Evolutionary conservation across 1,139 yeast genomes (phyloP).

Genomic region (Sugiyamaella grinbergsii): DNA sequence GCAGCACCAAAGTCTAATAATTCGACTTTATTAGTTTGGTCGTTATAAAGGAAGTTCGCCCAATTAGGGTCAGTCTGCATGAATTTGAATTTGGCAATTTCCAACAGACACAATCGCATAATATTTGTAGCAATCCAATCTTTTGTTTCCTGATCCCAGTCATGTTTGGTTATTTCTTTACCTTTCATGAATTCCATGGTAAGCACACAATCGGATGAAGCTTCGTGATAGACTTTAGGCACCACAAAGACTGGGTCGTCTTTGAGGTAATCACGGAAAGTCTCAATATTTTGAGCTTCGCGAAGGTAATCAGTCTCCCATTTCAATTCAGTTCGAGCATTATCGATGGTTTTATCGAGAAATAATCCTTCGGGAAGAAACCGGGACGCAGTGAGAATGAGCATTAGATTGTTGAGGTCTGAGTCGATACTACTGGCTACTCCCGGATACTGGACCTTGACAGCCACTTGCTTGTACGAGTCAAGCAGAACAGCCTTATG

Average conservation of each 20-base stretch:
- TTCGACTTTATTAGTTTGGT: constrained; percentile 65
- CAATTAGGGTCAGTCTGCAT: constrained; percentile 99
- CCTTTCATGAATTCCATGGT: constrained; percentile 93
- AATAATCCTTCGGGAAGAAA: constrained; percentile 89
- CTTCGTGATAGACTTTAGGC: constrained; percentile 76
- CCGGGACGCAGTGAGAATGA: constrained; percentile 82
- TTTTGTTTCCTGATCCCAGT: constrained; percentile 71
- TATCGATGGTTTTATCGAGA: constrained; percentile 87
- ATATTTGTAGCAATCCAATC: constrained; percentile 83
- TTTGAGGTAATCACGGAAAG: constrained; percentile 62
- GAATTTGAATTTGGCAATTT: constrained; percentile 78
- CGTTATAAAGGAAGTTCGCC: constrained; percentile 93
- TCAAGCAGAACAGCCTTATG: constrained; percentile 72
- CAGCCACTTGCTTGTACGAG: constrained; percentile 73
- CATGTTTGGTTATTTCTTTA: constrained; percentile 73
- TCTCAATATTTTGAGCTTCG: constrained; percentile 78
- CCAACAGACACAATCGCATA: constrained; percentile 83
- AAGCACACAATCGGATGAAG: constrained; percentile 79
- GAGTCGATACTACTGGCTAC: constrained; percentile 92
- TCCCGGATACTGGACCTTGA: constrained; percentile 98
- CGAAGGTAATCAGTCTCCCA: constrained; percentile 98
- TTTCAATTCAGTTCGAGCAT: constrained; percentile 87
- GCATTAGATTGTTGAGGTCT: constrained; percentile 79
- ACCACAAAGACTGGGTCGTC: constrained; percentile 74
- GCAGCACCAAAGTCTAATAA: constrained; percentile 95